Evolutionary conservation across 1,284 basidiomycete species (phyloP), one percentile per base, ranked within the genome.

Genomic region (Cryptococcus depauperatus): DNA sequence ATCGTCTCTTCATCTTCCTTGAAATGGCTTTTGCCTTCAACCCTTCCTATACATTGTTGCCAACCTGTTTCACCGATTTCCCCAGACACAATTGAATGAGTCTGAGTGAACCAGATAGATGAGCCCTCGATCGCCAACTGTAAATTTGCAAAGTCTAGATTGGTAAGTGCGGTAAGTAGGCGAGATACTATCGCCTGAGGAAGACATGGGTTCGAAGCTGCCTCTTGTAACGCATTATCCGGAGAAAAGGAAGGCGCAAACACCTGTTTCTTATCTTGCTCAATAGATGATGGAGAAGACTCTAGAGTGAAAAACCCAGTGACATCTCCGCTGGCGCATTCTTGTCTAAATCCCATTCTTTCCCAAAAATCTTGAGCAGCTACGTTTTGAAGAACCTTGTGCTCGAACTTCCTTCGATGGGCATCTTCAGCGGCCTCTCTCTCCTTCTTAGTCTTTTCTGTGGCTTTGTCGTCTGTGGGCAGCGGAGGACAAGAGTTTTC

Each of bases 331-430:
- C 52, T 82, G 35, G 84, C 78, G 62, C 91, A 95, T 67, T 96
- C 91, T 62, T 95, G 91, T 27, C 91, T 77, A 70, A 86, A 92
- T 22, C 84, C 88, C 84, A 96, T 90, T 13, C 88, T 77, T 68
- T 91, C 88, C 86, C 89, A 93, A 69, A 91, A 96, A 62, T 93
- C 89, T 41, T 82, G 83, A 25, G 78, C 62, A 0, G 54, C 43
- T 3, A 70, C 50, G 22, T 48, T 55, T 10, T 55, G 50, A n/a
- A 72, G 73, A 65, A 50, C 83, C 19, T 57, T 52, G 19, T 57
- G 46, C 13, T 68, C 58, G 18, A 50, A 37, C 40, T 66, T 59
- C 51, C 71, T 65, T 56, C 62, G 54, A 11, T 55, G 57, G 50
- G 61, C 68, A 46, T 68, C 74, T 61, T 68, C 56, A 11, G 61